Evolutionary conservation across 805 yeast species (phyloP), one percentile per base, ranked within the genome.

Genomic region (Wickerhamomyces ciferrii): DNA sequence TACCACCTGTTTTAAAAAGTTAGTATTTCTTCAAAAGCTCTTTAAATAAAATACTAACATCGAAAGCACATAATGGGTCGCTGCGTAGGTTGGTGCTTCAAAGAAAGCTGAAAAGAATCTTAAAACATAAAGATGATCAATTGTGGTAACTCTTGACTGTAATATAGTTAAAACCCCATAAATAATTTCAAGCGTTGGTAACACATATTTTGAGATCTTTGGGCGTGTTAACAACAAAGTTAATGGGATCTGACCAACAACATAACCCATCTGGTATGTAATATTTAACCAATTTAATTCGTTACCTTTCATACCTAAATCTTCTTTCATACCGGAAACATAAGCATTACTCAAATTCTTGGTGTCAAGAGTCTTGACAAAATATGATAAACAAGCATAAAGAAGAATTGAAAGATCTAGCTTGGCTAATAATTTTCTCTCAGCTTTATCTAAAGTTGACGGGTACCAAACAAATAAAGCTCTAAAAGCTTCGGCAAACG

Each of bases 271-370:
- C 13, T 43, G 46, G 29, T 43, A 48, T 2, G 29, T 41, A 17
- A 44, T 37, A 6, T 38, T 41, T 11, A 48, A 18, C 36, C 43
- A 36, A n/a, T 48, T 78, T 47, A 82, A 69, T 51, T 83, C 85
- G 56, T 81, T 78, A 8, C 86, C 86, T 44, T 68, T 57, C 70
- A 84, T 72, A 4, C 68, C 68, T 36, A 82, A 65, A 34, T 69
- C 78, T 52, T 74, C 79, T 49, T 72, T 62, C 76, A 84, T 69
- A 10, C 85, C 83, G 18, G 81, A 73, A 32, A 79, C 81, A 54
- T 81, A 83, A 1, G 87, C 88, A 54, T 81, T 79, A 49, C 72
- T 74, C 3, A 49, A 27, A 19, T 91, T 89, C 23, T 78, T 63
- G 45, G 71, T 75, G 54, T 82, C 87, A 48, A 82, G 59, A 49